Evolutionary conservation across 805 yeast genomes (phyloP), one percentile per base, ranked within the genome.

Genomic region (Ogataea methylovora): DNA sequence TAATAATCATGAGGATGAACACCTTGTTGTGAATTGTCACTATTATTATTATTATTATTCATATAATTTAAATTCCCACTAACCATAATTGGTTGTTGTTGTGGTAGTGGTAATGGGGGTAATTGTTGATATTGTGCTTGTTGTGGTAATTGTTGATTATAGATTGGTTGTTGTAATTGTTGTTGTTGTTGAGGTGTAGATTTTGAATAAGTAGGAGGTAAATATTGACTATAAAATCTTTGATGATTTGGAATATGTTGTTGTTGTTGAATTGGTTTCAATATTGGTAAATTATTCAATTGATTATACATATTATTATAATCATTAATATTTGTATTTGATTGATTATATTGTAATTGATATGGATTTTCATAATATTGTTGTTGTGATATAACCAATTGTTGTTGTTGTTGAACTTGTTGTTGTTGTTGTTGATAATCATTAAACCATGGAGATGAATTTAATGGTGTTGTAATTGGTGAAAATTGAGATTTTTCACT

Each of bases 361-460:
- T 36, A 45, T 25, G 53, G 54, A 36, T 44, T 48, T 24, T 50
- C 53, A 35, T 42, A 50, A 20, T 38, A 41, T 39, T 40, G 49
- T 19, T 41, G 47, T 28, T 38, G 42, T 20, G 34, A 22, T 10
- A 38, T 24, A 13, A 17, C 24, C 4, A 15, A 17, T 16, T 18
- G 30, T 12, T 13, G 15, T 14, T 25, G 29, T 7, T 17, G 20
- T 18, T 28, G 36, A 7, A 26, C 22, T 18, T 21, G 8, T 18
- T 23, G n/a, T 23, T 5, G 17, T 16, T 27, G 14, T 16, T 35
- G 35, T 22, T 43, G 48, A 33, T 37, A 45, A 19, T 45, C 51
- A 31, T 33, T 42, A 29, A 35, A 42, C 33, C 42, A 46, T 11
- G 55, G 56, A 17, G 51, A 31, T 20, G 14, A 29, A 29, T 5